Evolutionary conservation across 2,329 filamentous ascomycete genomes (phyloP), one percentile per base, ranked within the genome.

Genomic region (Colletotrichum spinosum): DNA sequence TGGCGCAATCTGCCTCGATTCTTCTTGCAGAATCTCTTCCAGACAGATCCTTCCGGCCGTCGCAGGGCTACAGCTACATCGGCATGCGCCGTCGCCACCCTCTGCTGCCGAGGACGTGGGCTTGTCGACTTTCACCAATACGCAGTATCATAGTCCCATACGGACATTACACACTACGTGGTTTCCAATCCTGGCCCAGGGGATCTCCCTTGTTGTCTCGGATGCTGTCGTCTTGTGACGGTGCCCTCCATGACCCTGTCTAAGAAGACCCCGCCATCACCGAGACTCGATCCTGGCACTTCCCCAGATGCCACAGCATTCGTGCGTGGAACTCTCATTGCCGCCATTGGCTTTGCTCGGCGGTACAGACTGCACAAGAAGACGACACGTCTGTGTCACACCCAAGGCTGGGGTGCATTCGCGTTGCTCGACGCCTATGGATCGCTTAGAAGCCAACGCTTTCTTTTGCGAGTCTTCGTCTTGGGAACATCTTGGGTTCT

Each of bases 151-250:
- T 25, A 25, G 25, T 4, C 25, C 25, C 25, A 25, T 25, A 25
- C 25, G 25, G 25, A 25, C 25, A 25, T 25, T 25, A 25, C 25
- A 25, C 25, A 25, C 3, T 25, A 25, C 25, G 25, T 25, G 25
- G 25, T 25, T 25, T 25, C 25, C 25, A 25, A 25, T 25, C 25
- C 55, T 39, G 44, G 34, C 39, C 38, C n/a, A 4, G 46, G 39
- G 12, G 7, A 42, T n/a, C 52, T 48, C 37, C 62, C 35, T 62
- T 55, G 51, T 49, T 65, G 58, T 65, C 41, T 56, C 62, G 33
- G 58, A 38, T 56, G 46, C 41, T 37, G 39, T 63, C 60, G 48
- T 63, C 60, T 48, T 63, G 48, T 53, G 41, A 62, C 37, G 52
- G 33, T 46, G 45, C 37, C 37, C 51, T 55, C 46, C 10, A 56